A percentile compares a stretch with the other conserved stretches of the same genome.
phyloP scores from a whole-genome alignment of 2,329 filamentous ascomycete genomes.

The Epichloe sibirici region DNA sequence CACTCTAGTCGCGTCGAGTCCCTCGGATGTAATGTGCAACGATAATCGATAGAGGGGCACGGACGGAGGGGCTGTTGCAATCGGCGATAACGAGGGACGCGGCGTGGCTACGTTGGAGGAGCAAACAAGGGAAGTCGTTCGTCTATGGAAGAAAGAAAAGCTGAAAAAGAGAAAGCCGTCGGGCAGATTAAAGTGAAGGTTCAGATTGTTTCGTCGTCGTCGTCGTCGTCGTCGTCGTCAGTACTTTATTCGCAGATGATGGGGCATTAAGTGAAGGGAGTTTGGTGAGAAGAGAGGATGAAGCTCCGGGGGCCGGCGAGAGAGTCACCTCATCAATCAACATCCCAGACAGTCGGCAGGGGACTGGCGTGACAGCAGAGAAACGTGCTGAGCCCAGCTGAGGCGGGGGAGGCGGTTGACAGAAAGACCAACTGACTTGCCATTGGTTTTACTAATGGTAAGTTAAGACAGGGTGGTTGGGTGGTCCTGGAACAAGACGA shows the following conservation, averaged over 20 bases:
- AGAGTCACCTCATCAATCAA: constrained; percentile 1
- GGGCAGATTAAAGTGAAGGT: neutral
- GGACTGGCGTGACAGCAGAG: neutral
- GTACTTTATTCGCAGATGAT: neutral
- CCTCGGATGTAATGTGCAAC: neutral
- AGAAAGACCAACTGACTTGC: too few species aligned
- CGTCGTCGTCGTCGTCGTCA: constrained; percentile 4
- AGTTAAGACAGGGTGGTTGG: too few species aligned
- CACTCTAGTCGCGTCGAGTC: constrained; percentile 1
- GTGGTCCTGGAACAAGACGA: too few species aligned
- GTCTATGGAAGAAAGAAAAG: neutral
- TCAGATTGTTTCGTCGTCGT: constrained; percentile 1
- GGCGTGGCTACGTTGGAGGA: constrained; percentile 1
- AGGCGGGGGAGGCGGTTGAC: neutral
- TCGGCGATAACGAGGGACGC: constrained; percentile 1
- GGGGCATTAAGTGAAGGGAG: neutral
- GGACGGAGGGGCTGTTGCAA: constrained; percentile 7
- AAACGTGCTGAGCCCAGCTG: constrained; percentile 4
- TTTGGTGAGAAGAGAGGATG: constrained; percentile 3
- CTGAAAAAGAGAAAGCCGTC: neutral
- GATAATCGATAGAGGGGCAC: constrained; percentile 6
- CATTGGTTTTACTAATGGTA: too few species aligned
- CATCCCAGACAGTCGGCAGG: neutral
- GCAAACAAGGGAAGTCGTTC: neutral
- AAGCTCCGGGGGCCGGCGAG: constrained; percentile 2